Percentiles rank a stretch among this genome's conserved stretches.
Evolutionary conservation across 495 filamentous ascomycete species (phyloP).

Genomic region (Aspergillus nidulans): DNA sequence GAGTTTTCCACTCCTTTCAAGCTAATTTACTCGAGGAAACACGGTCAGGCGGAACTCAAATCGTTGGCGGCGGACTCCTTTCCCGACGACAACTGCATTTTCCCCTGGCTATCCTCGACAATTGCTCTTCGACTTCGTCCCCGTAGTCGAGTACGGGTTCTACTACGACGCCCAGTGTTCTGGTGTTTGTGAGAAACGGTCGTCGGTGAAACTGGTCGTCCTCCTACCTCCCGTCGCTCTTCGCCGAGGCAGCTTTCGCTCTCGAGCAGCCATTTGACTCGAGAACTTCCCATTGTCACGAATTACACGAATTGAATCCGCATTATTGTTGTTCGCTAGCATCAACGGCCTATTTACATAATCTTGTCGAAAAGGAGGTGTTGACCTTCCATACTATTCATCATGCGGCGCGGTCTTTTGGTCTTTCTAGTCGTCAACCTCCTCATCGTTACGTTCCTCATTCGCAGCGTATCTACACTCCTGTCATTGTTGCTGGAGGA

Average conservation of each 20-base stretch:
- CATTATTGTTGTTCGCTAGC: background rate
- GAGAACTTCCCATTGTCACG: background rate
- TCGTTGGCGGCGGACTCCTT: slow-evolving; percentile 8
- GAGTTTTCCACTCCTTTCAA: slow-evolving; percentile 3
- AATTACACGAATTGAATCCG: slow-evolving; percentile 2
- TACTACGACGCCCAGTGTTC: background rate
- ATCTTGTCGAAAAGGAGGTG: slow-evolving; percentile 8
- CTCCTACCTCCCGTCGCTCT: background rate
- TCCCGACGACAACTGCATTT: background rate
- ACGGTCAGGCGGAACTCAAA: slow-evolving; percentile 2
- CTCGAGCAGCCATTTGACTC: background rate
- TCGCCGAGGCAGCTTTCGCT: background rate
- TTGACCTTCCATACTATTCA: slow-evolving; percentile 22
- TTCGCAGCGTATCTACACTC: slow-evolving; percentile 61
- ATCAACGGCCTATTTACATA: slow-evolving; percentile 1
- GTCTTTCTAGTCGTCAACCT: slow-evolving; percentile 61
- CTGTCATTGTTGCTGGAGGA: slow-evolving; percentile 64
- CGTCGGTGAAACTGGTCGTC: background rate
- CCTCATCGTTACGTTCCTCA: slow-evolving; percentile 52
- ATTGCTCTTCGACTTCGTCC: background rate
- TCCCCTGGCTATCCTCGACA: background rate
- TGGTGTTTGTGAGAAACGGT: background rate
- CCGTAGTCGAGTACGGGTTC: background rate
- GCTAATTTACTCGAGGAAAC: slow-evolving; percentile 2
- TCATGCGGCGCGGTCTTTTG: slow-evolving; percentile 59